Conservation (phyloP, 2,329 filamentous ascomycete genomes). For the Microcera coccophila region DNA sequence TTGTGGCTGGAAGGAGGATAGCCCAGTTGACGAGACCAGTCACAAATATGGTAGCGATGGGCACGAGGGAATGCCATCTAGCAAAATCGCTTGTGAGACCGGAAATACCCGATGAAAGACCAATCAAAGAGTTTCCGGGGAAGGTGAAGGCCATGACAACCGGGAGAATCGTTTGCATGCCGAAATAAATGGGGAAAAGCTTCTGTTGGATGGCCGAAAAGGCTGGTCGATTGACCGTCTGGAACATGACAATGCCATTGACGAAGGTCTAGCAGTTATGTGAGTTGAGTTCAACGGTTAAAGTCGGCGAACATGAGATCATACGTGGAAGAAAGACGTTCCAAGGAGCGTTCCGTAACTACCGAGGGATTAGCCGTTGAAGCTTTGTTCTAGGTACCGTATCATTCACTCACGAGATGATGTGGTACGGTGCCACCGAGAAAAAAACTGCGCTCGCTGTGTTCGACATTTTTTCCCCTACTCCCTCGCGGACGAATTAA, state of each 20-base stretch:
- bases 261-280: constrained; percentile 61
- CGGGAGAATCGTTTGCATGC: constrained; percentile 73
- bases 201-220: constrained; percentile 78
- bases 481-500: no score
- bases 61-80: constrained; percentile 61
- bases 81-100: constrained; percentile 60
- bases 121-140: constrained; percentile 56
- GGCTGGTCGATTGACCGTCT: constrained; percentile 68
- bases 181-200: constrained; percentile 86
- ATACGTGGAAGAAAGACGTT: constrained; percentile 77
- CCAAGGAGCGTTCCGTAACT: constrained; percentile 89
- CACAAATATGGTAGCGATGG: constrained; percentile 66
- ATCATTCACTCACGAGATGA: constrained; percentile 57
- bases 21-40: constrained; percentile 67
- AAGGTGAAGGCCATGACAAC: constrained; percentile 73
- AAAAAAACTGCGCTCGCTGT: constrained; percentile 53
- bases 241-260: constrained; percentile 71
- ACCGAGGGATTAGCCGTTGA: constrained; percentile 19
- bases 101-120: constrained; percentile 45
- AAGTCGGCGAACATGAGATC: neutral
- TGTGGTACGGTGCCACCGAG: constrained; percentile 69
- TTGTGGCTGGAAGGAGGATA: constrained; percentile 71
- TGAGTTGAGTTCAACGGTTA: neutral
- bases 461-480: constrained; percentile 46
- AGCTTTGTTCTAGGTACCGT: neutral